Conservation (phyloP, 768 basidiomycete species). For the Suillus weaverae region DNA sequence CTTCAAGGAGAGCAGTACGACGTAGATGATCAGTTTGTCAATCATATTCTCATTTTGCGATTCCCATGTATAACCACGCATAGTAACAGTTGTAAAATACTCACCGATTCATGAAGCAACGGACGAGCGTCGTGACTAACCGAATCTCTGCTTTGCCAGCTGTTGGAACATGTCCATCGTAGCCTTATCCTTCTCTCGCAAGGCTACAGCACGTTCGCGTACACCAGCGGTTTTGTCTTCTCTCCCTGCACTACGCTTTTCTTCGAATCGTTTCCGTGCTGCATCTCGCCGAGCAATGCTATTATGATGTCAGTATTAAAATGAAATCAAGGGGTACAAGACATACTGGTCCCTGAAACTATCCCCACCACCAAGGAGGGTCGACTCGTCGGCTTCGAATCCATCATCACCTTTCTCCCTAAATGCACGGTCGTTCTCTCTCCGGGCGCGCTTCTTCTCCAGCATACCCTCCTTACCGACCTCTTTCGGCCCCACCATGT, state of each 20-base stretch:
- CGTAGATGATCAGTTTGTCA: neutral
- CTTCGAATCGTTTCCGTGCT: conserved; percentile 60
- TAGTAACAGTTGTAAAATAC: conserved; percentile 10
- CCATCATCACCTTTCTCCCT: conserved; percentile 75
- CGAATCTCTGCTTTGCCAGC: conserved; percentile 85
- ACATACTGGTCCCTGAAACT: conserved; percentile 79
- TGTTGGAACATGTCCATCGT: conserved; percentile 98
- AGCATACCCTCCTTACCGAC: conserved; percentile 82
- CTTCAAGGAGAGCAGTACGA: neutral
- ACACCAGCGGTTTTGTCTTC: conserved; percentile 53
- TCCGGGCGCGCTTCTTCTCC: conserved; percentile 78
- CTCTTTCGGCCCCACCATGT: conserved; percentile 76
- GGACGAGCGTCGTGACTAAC: conserved; percentile 39
- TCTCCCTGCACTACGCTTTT: conserved; percentile 39
- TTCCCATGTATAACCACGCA: neutral
- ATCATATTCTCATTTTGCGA: neutral
- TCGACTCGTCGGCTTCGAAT: conserved; percentile 74
- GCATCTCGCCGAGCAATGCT: conserved; percentile 79
- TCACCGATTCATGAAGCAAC: conserved; percentile 15
- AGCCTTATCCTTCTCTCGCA: conserved; percentile 80
- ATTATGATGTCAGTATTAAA: conserved; percentile 11
- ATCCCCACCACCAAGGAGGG: conserved; percentile 79
- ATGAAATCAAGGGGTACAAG: neutral
- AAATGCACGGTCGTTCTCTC: conserved; percentile 71
- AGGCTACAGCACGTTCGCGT: conserved; percentile 61